These are phyloP conservation scores for Neurospora africana DNA, from an alignment of 495 filamentous ascomycete species.

Conservation along the genomic window DNA sequence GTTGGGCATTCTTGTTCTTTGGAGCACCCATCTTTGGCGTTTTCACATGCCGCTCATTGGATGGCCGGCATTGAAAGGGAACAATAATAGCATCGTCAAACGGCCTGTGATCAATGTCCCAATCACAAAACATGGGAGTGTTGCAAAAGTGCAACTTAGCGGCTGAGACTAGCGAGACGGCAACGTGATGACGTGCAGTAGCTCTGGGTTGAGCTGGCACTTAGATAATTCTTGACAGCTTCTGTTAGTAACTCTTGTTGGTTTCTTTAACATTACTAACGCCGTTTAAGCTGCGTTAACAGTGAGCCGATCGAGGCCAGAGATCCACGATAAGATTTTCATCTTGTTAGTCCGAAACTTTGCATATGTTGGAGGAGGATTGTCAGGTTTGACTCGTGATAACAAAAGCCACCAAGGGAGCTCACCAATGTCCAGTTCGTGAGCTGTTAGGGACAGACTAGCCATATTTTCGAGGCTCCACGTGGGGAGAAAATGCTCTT, in stretches of 20 bases:
- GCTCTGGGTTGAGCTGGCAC: neutral
- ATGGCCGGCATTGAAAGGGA: neutral
- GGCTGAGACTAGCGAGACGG: neutral
- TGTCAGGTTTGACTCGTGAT: neutral
- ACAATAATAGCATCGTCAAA: neutral
- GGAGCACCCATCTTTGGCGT: neutral
- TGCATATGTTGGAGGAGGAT: neutral
- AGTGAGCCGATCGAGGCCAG: neutral
- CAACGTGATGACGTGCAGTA: neutral
- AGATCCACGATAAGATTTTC: neutral
- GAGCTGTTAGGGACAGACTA: neutral
- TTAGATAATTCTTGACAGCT: neutral
- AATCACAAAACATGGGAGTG: neutral
- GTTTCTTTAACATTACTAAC: neutral
- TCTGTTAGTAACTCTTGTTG: neutral
- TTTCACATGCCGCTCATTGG: neutral
- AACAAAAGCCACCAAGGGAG: neutral
- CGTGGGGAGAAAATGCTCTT: neutral
- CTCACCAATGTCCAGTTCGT: neutral
- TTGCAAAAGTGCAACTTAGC: neutral
- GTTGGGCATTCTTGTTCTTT: neutral
- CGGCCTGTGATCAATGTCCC: neutral
- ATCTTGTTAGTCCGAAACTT: neutral
- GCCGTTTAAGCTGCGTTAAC: neutral
- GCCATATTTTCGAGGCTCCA: neutral